phyloP scores from a whole-genome alignment of 176 grass and related monocot genomes.

The Poa pratensis region DNA sequence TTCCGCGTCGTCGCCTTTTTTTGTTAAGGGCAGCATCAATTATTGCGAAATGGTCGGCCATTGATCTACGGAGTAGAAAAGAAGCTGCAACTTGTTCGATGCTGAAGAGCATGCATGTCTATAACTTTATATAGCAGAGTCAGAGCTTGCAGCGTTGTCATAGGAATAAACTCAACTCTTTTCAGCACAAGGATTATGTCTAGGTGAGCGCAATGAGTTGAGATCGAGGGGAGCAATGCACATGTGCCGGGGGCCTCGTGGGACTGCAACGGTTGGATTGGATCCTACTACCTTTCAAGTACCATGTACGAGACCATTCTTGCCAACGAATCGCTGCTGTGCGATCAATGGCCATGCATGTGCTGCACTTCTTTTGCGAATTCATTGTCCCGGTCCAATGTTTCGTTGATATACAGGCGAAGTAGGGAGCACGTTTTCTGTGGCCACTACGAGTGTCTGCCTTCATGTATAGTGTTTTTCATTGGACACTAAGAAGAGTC shows the following conservation, averaged over 20 bases:
- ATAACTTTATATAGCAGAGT: not conserved
- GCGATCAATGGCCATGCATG: constrained; percentile 33
- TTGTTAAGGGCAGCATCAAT: constrained; percentile 32
- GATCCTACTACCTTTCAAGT: not conserved
- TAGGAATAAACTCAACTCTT: not conserved
- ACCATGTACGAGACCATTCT: constrained; percentile 18
- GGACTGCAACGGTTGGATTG: constrained; percentile 39
- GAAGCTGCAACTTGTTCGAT: not conserved
- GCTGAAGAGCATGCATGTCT: not conserved
- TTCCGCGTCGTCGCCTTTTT: constrained; percentile 5
- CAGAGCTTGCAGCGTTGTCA: not conserved
- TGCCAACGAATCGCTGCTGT: constrained; percentile 15
- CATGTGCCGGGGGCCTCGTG: constrained; percentile 39
- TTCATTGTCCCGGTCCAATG: not conserved
- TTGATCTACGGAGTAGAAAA: not conserved
- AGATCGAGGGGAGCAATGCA: constrained; percentile 20
- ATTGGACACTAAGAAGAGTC: too few species aligned
- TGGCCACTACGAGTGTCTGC: not conserved
- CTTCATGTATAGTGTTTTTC: too few species aligned
- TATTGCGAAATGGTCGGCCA: constrained; percentile 24
- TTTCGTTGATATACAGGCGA: not conserved
- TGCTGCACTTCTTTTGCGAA: constrained; percentile 4
- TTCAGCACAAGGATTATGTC: not conserved
- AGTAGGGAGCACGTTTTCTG: constrained; percentile 50
- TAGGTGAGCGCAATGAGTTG: not conserved